These are phyloP conservation scores for Mucor circinelloides DNA, from an alignment of 371 early-diverging fungal genomes.

Conservation along the genomic window DNA sequence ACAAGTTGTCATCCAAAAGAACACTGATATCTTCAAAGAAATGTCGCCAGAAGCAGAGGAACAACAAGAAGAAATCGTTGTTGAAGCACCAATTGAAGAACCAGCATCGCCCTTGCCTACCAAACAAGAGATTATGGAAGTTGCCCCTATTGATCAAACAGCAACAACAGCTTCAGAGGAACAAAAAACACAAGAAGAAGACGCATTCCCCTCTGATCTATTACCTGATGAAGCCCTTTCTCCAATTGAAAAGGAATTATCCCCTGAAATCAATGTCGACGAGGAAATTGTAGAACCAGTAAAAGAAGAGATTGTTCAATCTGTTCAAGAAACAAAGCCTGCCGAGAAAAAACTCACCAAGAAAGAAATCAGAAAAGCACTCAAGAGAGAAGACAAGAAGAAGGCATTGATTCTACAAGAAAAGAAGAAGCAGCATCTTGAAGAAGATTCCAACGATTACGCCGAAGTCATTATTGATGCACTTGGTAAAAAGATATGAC, in stretches of 20 bases:
- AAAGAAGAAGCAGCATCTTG: constrained; percentile 3
- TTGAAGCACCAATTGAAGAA: background rate
- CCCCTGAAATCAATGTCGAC: constrained; percentile 4
- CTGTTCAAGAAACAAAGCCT: background rate
- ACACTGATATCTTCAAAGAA: constrained; percentile 9
- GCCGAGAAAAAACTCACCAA: background rate
- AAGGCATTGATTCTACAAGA: background rate
- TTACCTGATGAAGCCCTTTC: constrained; percentile 17
- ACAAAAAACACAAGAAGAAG: constrained; percentile 6
- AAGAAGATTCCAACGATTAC: constrained; percentile 27
- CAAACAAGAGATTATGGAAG: background rate
- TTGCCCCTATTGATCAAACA: background rate
- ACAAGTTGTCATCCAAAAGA: background rate
- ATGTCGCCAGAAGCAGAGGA: constrained; percentile 18
- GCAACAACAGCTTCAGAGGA: background rate
- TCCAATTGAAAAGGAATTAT: constrained; percentile 12
- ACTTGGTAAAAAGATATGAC: constrained; percentile 30
- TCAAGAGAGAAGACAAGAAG: constrained; percentile 4
- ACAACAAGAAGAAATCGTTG: background rate
- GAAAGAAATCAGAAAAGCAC: background rate
- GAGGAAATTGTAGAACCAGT: background rate
- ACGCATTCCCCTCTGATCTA: constrained; percentile 6
- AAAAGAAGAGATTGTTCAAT: background rate
- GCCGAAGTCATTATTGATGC: constrained; percentile 53
- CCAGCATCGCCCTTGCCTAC: background rate